Percentiles rank a stretch among this genome's conserved stretches.
Conservation (phyloP, 2,329 filamentous ascomycete genomes). For the Aspergillus piperis region DNA sequence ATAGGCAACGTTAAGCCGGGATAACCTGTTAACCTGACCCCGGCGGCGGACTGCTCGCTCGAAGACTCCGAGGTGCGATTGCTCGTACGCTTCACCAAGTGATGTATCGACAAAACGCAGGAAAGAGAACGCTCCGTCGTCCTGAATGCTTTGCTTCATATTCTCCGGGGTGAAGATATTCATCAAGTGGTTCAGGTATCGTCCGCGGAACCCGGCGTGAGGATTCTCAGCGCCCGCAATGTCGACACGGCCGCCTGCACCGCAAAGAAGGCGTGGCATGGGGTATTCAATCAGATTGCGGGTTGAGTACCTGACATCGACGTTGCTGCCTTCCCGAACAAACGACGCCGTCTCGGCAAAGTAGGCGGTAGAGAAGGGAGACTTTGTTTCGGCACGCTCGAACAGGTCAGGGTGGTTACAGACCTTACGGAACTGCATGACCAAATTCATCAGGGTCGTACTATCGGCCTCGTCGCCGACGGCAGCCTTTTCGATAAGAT, state of each 20-base stretch:
- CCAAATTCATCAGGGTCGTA: constrained; percentile 95
- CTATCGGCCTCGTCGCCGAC: constrained; percentile 93
- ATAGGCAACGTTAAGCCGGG: constrained; percentile 68
- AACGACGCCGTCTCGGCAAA: constrained; percentile 97
- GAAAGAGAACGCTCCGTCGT: constrained; percentile 77
- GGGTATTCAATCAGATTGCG: constrained; percentile 83
- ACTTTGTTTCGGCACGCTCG: constrained; percentile 87
- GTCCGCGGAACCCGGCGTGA: constrained; percentile 75
- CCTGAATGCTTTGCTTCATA: constrained; percentile 63
- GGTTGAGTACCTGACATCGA: constrained; percentile 83
- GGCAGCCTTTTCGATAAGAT: constrained; percentile 95
- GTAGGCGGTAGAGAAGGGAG: constrained; percentile 77
- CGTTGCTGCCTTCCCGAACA: constrained; percentile 77
- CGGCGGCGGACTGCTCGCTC: constrained; percentile 67
- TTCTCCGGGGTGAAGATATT: constrained; percentile 88
- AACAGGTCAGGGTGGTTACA: constrained; percentile 98
- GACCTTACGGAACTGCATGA: constrained; percentile 99
- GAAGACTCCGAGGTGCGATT: constrained; percentile 71
- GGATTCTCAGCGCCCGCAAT: constrained; percentile 72
- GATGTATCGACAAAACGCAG: constrained; percentile 82
- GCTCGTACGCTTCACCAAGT: constrained; percentile 68
- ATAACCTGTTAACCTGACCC: constrained; percentile 58
- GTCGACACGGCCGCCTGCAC: constrained; percentile 74
- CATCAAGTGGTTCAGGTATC: constrained; percentile 77
- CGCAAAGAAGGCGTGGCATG: constrained; percentile 78